These are phyloP conservation scores for Trichoderma atrobrunneum DNA, from an alignment of 2,329 filamentous ascomycete genomes.

Conservation along the genomic window DNA sequence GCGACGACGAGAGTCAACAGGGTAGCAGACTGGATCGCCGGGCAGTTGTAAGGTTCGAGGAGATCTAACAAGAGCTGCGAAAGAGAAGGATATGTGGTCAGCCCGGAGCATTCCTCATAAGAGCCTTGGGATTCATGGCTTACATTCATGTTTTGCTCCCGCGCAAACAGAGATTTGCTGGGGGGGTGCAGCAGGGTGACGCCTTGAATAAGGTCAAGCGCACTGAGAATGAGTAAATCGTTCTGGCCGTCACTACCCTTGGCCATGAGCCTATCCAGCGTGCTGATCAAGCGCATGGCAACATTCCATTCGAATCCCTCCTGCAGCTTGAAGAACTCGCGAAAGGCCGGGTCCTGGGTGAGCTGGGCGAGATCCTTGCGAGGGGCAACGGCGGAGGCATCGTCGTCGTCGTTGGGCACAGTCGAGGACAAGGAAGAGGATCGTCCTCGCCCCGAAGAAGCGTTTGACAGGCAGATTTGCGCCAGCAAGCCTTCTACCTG, in stretches of 20 bases:
- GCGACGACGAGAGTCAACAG: constrained; percentile 87
- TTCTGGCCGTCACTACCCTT: constrained; percentile 79
- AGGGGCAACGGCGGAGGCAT: constrained; percentile 42
- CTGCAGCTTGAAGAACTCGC: constrained; percentile 94
- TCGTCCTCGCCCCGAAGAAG: constrained; percentile 13
- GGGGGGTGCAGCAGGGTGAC: constrained; percentile 84
- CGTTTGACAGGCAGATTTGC: constrained; percentile 79
- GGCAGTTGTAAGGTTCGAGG: constrained; percentile 87
- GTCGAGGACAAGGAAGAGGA: constrained; percentile 24
- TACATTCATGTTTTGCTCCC: constrained; percentile 93
- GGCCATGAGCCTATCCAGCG: constrained; percentile 80
- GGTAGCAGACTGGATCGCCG: constrained; percentile 85
- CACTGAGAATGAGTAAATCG: constrained; percentile 82
- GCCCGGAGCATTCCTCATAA: not conserved
- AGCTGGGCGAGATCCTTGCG: constrained; percentile 68
- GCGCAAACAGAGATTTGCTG: constrained; percentile 79
- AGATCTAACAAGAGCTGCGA: constrained; percentile 80
- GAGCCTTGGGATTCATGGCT: constrained; percentile 29
- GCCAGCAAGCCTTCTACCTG: constrained; percentile 93
- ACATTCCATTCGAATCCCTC: constrained; percentile 99
- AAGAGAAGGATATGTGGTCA: not conserved
- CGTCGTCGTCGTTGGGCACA: constrained; percentile 29
- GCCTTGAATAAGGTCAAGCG: constrained; percentile 86
- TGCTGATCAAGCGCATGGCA: constrained; percentile 77
- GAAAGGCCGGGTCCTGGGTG: constrained; percentile 79